These are phyloP conservation scores for Xylariaceae sp. DNA, from an alignment of 2,329 filamentous ascomycete species.

Conservation along the genomic window DNA sequence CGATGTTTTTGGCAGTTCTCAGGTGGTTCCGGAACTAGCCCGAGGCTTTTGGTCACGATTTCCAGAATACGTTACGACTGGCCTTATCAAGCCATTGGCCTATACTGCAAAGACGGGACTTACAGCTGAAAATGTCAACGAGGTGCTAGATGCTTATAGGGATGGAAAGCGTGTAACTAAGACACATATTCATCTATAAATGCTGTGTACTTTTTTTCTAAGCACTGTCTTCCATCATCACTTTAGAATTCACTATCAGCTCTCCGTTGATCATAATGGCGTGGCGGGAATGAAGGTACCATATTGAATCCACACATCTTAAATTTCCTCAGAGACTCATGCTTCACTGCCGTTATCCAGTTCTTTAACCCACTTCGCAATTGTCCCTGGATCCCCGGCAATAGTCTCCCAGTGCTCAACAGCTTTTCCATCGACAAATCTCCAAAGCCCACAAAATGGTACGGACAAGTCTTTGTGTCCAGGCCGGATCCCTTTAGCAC, in stretches of 20 bases:
- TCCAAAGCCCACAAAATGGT: slow-evolving; percentile 5
- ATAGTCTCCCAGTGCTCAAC: slow-evolving; percentile 7
- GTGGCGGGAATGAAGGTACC: too few relatives aligned
- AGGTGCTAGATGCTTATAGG: slow-evolving; percentile 35
- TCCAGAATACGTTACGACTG: slow-evolving; percentile 27
- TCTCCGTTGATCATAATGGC: too few relatives aligned
- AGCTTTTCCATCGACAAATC: slow-evolving; percentile 1
- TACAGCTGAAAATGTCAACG: slow-evolving; percentile 33
- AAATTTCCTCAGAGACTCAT: too few relatives aligned
- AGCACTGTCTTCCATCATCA: too few relatives aligned
- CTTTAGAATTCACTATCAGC: too few relatives aligned
- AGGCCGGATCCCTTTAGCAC: not conserved
- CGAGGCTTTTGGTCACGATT: slow-evolving; percentile 31
- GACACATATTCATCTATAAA: slow-evolving; percentile 17
- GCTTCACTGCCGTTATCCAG: too few relatives aligned
- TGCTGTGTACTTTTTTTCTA: too few relatives aligned
- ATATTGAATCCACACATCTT: too few relatives aligned
- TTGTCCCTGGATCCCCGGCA: not conserved
- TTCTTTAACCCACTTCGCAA: not conserved
- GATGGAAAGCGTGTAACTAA: slow-evolving; percentile 29
- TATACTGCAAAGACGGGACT: slow-evolving; percentile 33
- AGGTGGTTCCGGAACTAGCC: slow-evolving; percentile 27
- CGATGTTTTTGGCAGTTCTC: slow-evolving; percentile 25
- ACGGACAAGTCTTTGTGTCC: slow-evolving; percentile 1
- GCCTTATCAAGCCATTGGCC: slow-evolving; percentile 28